phyloP scores from a whole-genome alignment of 352 stramenopile genomes.

The Thalassiosira livingstoniorum region DNA sequence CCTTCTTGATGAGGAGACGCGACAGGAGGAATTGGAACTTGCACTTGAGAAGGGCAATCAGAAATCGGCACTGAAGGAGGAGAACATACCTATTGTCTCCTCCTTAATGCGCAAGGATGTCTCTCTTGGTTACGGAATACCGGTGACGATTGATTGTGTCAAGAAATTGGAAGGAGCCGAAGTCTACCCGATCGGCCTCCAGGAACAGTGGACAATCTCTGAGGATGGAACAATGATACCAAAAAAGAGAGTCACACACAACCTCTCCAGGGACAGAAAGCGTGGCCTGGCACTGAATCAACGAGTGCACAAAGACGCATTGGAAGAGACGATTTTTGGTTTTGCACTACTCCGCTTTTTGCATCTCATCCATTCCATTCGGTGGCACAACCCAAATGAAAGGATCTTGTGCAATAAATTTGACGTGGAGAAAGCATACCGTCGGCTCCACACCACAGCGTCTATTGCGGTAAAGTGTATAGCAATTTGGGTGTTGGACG shows the following conservation, averaged over 20 bases:
- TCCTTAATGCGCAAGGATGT: neutral
- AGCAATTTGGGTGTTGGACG: neutral
- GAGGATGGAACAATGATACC: slow-evolving; percentile 13
- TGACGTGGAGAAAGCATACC: slow-evolving; percentile 25
- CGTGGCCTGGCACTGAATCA: slow-evolving; percentile 11
- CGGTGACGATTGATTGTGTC: slow-evolving; percentile 1
- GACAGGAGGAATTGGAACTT: neutral
- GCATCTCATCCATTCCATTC: neutral
- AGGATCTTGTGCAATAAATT: slow-evolving; percentile 14
- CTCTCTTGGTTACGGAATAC: neutral
- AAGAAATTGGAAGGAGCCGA: neutral
- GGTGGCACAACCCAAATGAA: slow-evolving; percentile 10
- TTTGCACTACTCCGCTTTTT: neutral
- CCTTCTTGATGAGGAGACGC: neutral
- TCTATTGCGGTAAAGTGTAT: slow-evolving; percentile 1
- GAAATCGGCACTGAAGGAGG: neutral
- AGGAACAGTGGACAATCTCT: slow-evolving; percentile 7
- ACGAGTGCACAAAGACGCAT: neutral
- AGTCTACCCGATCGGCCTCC: slow-evolving; percentile 4
- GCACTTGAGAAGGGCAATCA: slow-evolving; percentile 2
- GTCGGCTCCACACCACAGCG: neutral
- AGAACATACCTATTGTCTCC: neutral
- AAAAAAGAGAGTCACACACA: slow-evolving; percentile 29
- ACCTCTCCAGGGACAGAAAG: slow-evolving; percentile 16
- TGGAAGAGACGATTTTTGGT: neutral